Conservation (phyloP, 2,329 filamentous ascomycete species). For the Cercospora citrullina region DNA sequence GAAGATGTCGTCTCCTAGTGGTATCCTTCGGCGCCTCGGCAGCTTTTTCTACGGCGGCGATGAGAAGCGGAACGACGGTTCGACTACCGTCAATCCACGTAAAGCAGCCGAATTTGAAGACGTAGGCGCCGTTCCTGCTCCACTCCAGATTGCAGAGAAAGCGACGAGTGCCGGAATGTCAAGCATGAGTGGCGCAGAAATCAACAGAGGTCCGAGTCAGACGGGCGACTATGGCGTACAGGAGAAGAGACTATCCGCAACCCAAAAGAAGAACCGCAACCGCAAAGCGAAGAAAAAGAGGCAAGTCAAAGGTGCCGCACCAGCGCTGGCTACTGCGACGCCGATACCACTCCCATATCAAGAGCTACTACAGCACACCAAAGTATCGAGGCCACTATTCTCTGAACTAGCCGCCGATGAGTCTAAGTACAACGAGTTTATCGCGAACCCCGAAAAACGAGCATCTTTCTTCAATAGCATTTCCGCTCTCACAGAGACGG, state of each 20-base stretch:
- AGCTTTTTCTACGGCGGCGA: background rate
- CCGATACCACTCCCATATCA: background rate
- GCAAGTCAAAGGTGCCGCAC: background rate
- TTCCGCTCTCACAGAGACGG: background rate
- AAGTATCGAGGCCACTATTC: background rate
- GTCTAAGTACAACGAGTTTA: background rate
- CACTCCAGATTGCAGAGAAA: background rate
- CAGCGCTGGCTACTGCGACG: background rate
- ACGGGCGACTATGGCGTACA: background rate
- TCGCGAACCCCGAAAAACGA: background rate
- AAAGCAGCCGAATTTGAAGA: background rate
- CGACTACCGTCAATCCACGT: background rate
- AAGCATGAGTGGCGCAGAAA: background rate
- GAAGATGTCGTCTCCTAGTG: background rate
- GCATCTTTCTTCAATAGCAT: background rate
- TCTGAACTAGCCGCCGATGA: background rate
- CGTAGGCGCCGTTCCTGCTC: background rate
- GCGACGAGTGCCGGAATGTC: background rate
- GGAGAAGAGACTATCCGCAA: background rate
- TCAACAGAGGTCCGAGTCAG: background rate
- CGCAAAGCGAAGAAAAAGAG: slow-evolving; percentile 4
- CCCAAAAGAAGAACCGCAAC: slow-evolving; percentile 1
- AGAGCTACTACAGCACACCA: background rate
- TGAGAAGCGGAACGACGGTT: background rate
- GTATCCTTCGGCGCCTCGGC: background rate